These are phyloP conservation scores for Epichloe brachyelytri DNA, from an alignment of 2,329 filamentous ascomycete genomes.

Conservation along the genomic window DNA sequence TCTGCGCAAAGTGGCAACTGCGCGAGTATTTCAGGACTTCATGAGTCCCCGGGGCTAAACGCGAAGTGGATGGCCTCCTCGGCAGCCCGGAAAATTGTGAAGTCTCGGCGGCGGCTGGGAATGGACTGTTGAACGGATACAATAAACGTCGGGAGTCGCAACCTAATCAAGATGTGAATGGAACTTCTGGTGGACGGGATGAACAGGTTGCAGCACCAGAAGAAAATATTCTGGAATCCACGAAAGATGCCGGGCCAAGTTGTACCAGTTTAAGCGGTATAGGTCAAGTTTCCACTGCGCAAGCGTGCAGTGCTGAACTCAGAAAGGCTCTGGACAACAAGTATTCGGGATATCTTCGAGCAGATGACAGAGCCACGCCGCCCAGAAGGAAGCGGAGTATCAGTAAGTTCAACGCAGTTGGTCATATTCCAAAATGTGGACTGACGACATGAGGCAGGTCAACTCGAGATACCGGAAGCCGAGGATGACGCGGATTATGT, in stretches of 20 bases:
- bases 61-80: neutral
- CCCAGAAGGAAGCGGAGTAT: neutral
- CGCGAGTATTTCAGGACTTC: neutral
- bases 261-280: too few relatives aligned
- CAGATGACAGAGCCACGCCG: neutral
- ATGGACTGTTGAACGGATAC: neutral
- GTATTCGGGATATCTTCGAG: neutral
- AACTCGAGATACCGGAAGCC: neutral
- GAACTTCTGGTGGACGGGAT: neutral
- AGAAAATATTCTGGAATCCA: neutral
- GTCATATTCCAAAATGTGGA: neutral
- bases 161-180: neutral
- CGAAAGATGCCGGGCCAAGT: neutral
- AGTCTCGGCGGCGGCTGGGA: neutral
- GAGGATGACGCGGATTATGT: slow-evolving; percentile 4
- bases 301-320: neutral
- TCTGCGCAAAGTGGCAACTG: neutral
- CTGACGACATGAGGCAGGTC: neutral
- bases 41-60: neutral
- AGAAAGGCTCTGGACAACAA: neutral
- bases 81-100: neutral
- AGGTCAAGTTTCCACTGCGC: neutral
- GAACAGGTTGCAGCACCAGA: neutral
- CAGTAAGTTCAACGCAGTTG: neutral
- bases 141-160: neutral